Evolutionary conservation across 139 green algal genomes (phyloP).

Genomic region (Closterium sp.): DNA sequence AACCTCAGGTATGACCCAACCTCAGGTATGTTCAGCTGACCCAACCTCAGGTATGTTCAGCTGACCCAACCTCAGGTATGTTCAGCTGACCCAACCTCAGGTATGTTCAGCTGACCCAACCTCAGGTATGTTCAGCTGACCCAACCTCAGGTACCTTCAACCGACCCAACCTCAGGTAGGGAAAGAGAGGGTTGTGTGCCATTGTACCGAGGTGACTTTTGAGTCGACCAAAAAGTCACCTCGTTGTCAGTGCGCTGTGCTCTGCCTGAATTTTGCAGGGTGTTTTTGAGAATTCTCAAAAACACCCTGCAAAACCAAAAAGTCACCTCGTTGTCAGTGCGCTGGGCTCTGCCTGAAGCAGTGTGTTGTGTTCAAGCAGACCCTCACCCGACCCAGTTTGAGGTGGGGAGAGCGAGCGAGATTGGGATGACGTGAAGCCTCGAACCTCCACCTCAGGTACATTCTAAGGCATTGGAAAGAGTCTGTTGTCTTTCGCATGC

Average conservation of each 20-base stretch:
- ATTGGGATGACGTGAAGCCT: too few relatives aligned
- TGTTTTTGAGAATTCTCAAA: too few relatives aligned
- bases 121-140: background rate
- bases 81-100: background rate
- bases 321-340: too few relatives aligned
- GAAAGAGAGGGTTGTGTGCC: too few relatives aligned
- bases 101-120: background rate
- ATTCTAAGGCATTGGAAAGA: too few relatives aligned
- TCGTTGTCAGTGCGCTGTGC: too few relatives aligned
- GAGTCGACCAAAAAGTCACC: background rate
- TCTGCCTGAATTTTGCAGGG: too few relatives aligned
- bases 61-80: background rate
- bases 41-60: background rate
- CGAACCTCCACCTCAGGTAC: too few relatives aligned
- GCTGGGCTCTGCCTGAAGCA: constrained; percentile 12
- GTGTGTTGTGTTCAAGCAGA: constrained; percentile 62
- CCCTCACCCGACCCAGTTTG: constrained; percentile 84
- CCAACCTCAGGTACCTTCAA: background rate
- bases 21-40: background rate
- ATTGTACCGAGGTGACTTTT: background rate
- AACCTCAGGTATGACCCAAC: background rate
- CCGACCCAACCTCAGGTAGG: too few relatives aligned
- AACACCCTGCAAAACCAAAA: too few relatives aligned
- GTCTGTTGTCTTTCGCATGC: too few relatives aligned
- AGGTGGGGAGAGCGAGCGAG: too few relatives aligned